Evolutionary conservation across 2,329 filamentous ascomycete genomes (phyloP).

Genomic region (Apiospora hydei): DNA sequence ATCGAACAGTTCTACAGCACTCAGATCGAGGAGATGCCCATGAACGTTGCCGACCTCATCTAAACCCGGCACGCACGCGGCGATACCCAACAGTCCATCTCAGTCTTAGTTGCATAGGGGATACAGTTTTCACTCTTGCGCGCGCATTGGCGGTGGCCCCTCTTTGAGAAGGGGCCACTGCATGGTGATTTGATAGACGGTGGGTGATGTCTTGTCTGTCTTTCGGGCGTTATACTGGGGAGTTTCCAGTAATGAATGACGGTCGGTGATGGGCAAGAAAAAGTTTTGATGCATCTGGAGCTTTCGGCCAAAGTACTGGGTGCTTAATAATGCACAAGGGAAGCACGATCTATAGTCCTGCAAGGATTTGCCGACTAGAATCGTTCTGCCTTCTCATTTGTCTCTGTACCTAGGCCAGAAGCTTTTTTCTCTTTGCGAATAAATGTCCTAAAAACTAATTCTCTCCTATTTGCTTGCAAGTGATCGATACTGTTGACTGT

Average conservation of each 20-base stretch:
- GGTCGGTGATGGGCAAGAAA: constrained; percentile 36
- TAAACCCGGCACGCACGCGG: constrained; percentile 50
- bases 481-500: not conserved
- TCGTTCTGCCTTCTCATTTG: constrained; percentile 37
- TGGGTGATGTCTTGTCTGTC: constrained; percentile 31
- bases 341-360: constrained; percentile 37
- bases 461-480: not conserved
- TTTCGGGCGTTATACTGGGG: constrained; percentile 30
- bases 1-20: constrained; percentile 99
- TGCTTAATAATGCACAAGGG: constrained; percentile 40
- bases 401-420: constrained; percentile 43
- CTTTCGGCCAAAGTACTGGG: constrained; percentile 39
- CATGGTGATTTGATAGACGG: constrained; percentile 40
- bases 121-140: constrained; percentile 34
- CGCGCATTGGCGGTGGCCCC: constrained; percentile 34
- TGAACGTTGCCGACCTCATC: constrained; percentile 84
- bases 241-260: constrained; percentile 32
- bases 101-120: constrained; percentile 28
- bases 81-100: constrained; percentile 12
- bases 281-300: constrained; percentile 42
- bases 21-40: constrained; percentile 99
- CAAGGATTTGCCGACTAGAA: constrained; percentile 37
- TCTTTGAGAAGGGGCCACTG: constrained; percentile 28
- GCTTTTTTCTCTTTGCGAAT: constrained; percentile 37
- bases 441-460: constrained; percentile 35